Base-by-base conservation (phyloP, 805 yeast species). In the Wickerhamiella spandovensis region DNA sequence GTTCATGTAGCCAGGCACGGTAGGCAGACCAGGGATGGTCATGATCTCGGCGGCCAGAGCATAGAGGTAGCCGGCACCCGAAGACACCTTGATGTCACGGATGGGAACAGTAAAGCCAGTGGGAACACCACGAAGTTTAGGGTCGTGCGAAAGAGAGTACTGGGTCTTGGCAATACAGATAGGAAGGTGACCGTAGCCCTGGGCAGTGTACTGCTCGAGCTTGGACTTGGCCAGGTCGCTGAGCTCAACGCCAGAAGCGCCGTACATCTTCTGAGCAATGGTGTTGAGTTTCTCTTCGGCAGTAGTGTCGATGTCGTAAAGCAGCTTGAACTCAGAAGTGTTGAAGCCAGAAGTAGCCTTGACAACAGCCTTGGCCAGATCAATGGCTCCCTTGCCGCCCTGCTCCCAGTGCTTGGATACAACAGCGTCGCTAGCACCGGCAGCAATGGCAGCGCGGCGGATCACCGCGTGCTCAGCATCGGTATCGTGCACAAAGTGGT, bases 101-200 rank as follows among this genome's bases (percentile, higher is more conserved):
- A 90, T 87, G 50, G 97, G 97, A 67, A 90, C 84, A 28, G 79
- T 84, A 73, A 88, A 90, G 8, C 95, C 96, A 15, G 84, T 78
- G 58, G 98, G 98, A 38, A 86, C 96, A 64, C 97, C 97, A 69
- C 88, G 89, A 67, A 92, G 76, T 37, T 79, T 72, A 44, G 97
- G 88, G 69, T 90, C 97, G 65, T 89, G 97, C 5, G 97, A 89
- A 58, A 90, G 74, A 0, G 96, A 87, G 74, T 90, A 90, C 69
- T 90, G 98, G 1, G 98, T 90, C 75, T 90, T 90, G 49, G 98
- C 98, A 61, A 90, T 84, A 71, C 98, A 90, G 61, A 90, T 82
- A 51, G 98, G 98, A 64, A 90, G 72, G 62, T 87, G 78, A 58
- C 81, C 88, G 66, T 82, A 89, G 3, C 97, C 97, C 73, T 89